A percentile compares a stretch with the other conserved stretches of the same genome.
Evolutionary conservation across 1,139 yeast genomes (phyloP).

Genomic region (Lodderomyces theae): DNA sequence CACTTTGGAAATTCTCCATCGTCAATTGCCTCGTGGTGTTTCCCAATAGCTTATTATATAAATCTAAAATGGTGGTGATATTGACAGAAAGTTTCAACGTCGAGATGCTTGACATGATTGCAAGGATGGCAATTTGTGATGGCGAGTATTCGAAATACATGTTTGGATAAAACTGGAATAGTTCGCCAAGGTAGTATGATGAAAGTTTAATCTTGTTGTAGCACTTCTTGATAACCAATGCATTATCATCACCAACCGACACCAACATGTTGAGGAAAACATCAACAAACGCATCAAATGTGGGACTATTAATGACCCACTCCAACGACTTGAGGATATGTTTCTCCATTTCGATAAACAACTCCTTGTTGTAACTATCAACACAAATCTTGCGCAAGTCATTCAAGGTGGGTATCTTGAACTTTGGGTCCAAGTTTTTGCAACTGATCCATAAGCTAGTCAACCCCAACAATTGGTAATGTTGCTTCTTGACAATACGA

Average conservation of each 20-base stretch:
- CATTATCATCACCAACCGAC: slow-evolving; percentile 15
- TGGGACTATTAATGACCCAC: slow-evolving; percentile 57
- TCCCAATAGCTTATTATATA: slow-evolving; percentile 22
- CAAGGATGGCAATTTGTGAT: slow-evolving; percentile 56
- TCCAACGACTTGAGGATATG: slow-evolving; percentile 57
- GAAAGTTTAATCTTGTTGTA: slow-evolving; percentile 51
- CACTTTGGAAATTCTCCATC: slow-evolving; percentile 7
- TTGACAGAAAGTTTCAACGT: slow-evolving; percentile 30
- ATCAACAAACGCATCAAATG: slow-evolving; percentile 63
- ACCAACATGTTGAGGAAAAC: slow-evolving; percentile 38
- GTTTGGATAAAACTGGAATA: slow-evolving; percentile 60
- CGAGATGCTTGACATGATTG: slow-evolving; percentile 32
- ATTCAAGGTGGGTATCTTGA: slow-evolving; percentile 57
- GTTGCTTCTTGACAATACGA: slow-evolving; percentile 50
- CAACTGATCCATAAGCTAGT: slow-evolving; percentile 75
- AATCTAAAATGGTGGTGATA: slow-evolving; percentile 21
- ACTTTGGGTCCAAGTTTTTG: slow-evolving; percentile 68
- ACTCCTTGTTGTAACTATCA: slow-evolving; percentile 54
- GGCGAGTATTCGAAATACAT: slow-evolving; percentile 55
- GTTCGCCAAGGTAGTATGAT: slow-evolving; percentile 61
- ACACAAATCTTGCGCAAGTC: slow-evolving; percentile 62
- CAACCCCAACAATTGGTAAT: slow-evolving; percentile 66
- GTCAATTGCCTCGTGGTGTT: slow-evolving; percentile 13
- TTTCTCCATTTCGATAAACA: slow-evolving; percentile 67
- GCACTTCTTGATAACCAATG: slow-evolving; percentile 26